These are phyloP conservation scores for Pichia sp. DNA, from an alignment of 1,139 yeast genomes.

Conservation along the genomic window DNA sequence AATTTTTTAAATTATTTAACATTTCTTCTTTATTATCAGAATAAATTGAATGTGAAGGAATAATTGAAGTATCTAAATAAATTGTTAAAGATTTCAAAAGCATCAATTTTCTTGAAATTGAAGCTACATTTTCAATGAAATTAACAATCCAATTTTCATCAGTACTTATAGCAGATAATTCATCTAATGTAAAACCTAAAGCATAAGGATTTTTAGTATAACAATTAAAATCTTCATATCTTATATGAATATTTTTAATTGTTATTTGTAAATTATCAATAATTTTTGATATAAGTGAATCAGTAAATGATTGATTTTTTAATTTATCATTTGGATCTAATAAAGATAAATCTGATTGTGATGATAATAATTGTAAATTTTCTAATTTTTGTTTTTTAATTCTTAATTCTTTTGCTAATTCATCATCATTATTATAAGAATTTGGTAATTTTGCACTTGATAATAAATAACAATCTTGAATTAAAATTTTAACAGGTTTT, in stretches of 20 bases:
- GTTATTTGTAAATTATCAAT: slow-evolving; percentile 93
- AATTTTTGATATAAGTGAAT: slow-evolving; percentile 79
- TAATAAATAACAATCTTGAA: slow-evolving; percentile 79
- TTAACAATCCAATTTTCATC: slow-evolving; percentile 82
- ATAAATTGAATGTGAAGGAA: slow-evolving; percentile 37
- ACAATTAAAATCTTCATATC: slow-evolving; percentile 75
- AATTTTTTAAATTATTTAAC: slow-evolving; percentile 36
- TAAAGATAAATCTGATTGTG: slow-evolving; percentile 20
- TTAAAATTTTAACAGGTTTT: slow-evolving; percentile 85
- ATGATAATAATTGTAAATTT: slow-evolving; percentile 54
- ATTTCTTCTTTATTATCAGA: slow-evolving; percentile 39
- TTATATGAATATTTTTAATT: slow-evolving; percentile 80
- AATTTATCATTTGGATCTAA: slow-evolving; percentile 38
- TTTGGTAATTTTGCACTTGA: slow-evolving; percentile 65
- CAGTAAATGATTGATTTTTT: slow-evolving; percentile 75
- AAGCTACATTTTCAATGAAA: slow-evolving; percentile 67
- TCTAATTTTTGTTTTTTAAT: slow-evolving; percentile 64
- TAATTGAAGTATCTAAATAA: slow-evolving; percentile 73
- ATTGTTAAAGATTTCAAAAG: slow-evolving; percentile 69
- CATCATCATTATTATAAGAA: slow-evolving; percentile 60
- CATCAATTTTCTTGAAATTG: slow-evolving; percentile 68
- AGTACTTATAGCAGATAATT: slow-evolving; percentile 87
- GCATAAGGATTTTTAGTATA: slow-evolving; percentile 72
- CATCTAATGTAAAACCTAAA: slow-evolving; percentile 75
- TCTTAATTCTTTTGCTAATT: slow-evolving; percentile 53